Evolutionary conservation across 306 rosid genomes (phyloP).

Genomic region (Cucumis sativus): Cucumber_9930_V3 NC_026657.2:9463001-9463500

Average conservation of each 20-base stretch:
- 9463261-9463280: conserved; percentile 61
- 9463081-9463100: not conserved
- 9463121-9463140: not conserved
- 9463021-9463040: not conserved
- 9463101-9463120: not conserved
- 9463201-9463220: conserved; percentile 51
- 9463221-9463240: conserved; percentile 59
- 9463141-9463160: not conserved
- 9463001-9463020: not conserved
- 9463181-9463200: conserved; percentile 1
- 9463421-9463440: conserved; percentile 92
- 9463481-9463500: conserved; percentile 1
- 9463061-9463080: not conserved
- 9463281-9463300: conserved; percentile 76
- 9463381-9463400: conserved; percentile 95
- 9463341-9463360: not conserved
- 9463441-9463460: conserved; percentile 89
- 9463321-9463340: conserved; percentile 12
- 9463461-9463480: conserved; percentile 10
- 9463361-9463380: not conserved
- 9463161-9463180: not conserved
- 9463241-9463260: conserved; percentile 85
- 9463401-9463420: conserved; percentile 79
- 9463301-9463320: conserved; percentile 35
- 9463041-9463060: not conserved